Conservation (phyloP, 257 asterid species). For the Coffea canephora region DNA sequence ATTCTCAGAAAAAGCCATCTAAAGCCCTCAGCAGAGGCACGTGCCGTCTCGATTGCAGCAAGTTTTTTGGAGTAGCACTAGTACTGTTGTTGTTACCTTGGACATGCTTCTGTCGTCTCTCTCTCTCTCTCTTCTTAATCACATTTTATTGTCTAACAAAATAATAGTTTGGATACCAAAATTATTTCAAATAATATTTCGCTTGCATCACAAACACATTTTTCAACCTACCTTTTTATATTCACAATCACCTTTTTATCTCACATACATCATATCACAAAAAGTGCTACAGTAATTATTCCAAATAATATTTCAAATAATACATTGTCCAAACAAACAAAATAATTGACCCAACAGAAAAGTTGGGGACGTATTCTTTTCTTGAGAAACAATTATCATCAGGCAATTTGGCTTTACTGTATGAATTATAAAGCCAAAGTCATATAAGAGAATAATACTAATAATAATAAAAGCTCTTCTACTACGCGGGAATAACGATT, state of each 20-base stretch:
- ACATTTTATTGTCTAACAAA: not conserved
- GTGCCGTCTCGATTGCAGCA: conserved; percentile 9
- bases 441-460: not conserved
- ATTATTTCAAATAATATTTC: too few species aligned
- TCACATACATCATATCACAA: too few species aligned
- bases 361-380: not conserved
- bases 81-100: not conserved
- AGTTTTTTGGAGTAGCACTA: not conserved
- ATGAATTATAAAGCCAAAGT: not conserved
- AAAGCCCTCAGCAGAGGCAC: conserved; percentile 10
- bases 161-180: too few species aligned
- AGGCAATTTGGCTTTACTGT: not conserved
- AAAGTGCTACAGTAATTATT: too few species aligned
- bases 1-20: conserved; percentile 1
- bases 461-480: not conserved
- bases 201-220: too few species aligned
- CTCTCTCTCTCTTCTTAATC: not conserved
- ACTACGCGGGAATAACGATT: not conserved
- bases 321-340: too few species aligned
- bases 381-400: not conserved
- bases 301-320: too few species aligned
- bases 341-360: not conserved
- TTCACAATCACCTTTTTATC: too few species aligned
- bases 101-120: not conserved
- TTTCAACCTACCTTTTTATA: too few species aligned